Evolutionary conservation across 1,284 basidiomycete species (phyloP).

Genomic region (Ustilago lituana): DNA sequence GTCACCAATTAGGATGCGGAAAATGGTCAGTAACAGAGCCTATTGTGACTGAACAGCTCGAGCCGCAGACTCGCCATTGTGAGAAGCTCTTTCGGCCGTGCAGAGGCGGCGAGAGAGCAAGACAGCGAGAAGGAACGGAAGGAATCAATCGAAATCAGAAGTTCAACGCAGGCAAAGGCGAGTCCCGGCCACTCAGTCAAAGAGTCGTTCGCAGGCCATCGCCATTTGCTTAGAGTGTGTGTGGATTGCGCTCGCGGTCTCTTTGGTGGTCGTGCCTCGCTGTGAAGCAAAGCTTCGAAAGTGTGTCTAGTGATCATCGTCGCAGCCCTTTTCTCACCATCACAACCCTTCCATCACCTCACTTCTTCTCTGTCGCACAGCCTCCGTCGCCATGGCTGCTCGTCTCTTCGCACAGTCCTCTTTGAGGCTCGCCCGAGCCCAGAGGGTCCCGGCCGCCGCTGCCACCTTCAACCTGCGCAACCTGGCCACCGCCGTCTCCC

Average conservation of each 20-base stretch:
- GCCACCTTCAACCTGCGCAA: conserved; percentile 44
- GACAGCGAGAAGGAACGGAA: conserved; percentile 21
- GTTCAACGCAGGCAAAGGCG: conserved; percentile 6
- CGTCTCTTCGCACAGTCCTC: conserved; percentile 56
- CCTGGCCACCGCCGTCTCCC: conserved; percentile 51
- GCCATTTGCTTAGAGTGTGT: background rate
- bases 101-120: background rate
- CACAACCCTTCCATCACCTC: conserved; percentile 2
- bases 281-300: conserved; percentile 6
- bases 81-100: conserved; percentile 11
- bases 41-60: no score
- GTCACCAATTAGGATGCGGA: background rate
- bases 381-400: conserved; percentile 45
- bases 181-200: background rate
- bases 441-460: conserved; percentile 46
- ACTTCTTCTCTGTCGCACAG: conserved; percentile 27
- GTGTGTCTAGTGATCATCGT: conserved; percentile 15
- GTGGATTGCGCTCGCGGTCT: no score
- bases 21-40: conserved; percentile 3
- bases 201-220: conserved; percentile 1
- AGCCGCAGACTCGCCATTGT: no score
- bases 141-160: no score
- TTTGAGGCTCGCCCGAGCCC: conserved; percentile 46
- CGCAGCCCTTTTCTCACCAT: conserved; percentile 1
- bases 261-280: background rate